These are phyloP conservation scores for Fraxinus sp. DNA, from an alignment of 305 asterid species.

Conservation along the genomic window DNA sequence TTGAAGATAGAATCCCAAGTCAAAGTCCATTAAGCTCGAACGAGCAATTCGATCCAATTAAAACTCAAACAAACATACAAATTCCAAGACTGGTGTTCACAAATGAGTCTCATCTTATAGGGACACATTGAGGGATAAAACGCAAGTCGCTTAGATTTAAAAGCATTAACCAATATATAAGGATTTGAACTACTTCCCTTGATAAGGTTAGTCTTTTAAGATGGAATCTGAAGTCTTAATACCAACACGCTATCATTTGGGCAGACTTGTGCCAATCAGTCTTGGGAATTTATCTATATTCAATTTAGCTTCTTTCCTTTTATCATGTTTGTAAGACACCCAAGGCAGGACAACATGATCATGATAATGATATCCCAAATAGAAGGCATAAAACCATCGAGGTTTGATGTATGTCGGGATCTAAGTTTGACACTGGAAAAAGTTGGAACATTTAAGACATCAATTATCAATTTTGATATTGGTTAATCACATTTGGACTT, in stretches of 20 bases:
- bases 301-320: not conserved
- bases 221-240: not conserved
- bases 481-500: not conserved
- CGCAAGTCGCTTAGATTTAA: not conserved
- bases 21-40: not conserved
- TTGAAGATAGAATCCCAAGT: not conserved
- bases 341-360: constrained; percentile 1
- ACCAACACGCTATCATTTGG: not conserved
- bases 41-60: too few relatives aligned
- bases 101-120: not conserved
- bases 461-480: not conserved
- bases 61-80: not conserved
- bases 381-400: not conserved
- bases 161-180: not conserved
- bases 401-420: not conserved
- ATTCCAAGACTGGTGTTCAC: not conserved
- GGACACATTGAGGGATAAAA: not conserved
- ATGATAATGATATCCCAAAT: not conserved
- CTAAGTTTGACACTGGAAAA: not conserved
- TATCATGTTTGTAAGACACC: not conserved
- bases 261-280: not conserved
- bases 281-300: not conserved
- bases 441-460: not conserved
- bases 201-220: too few relatives aligned
- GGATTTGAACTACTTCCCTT: not conserved